These are phyloP conservation scores for Lactarius hengduanensis DNA, from an alignment of 768 basidiomycete genomes.

Conservation along the genomic window DNA sequence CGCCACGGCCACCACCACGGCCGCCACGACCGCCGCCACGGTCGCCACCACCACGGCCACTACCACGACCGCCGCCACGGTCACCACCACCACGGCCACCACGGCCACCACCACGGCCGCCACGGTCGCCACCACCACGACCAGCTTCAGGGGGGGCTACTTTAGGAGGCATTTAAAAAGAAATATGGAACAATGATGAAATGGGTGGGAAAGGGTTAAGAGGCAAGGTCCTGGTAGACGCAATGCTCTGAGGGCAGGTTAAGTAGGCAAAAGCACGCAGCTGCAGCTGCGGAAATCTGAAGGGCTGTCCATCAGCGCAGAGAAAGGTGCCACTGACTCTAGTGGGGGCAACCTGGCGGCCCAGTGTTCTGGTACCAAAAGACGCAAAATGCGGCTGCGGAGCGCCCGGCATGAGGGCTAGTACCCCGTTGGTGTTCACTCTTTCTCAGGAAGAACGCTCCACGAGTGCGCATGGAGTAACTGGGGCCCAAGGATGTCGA, in stretches of 20 bases:
- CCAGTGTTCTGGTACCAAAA: not conserved
- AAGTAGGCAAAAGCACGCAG: not conserved
- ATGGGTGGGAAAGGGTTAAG: not conserved
- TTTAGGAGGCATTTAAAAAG: not conserved
- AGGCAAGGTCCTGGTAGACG: not conserved
- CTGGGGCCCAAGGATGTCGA: not conserved
- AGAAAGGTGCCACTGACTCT: not conserved
- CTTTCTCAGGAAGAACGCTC: not conserved
- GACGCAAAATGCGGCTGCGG: not conserved
- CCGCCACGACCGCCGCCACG: not conserved
- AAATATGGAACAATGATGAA: not conserved
- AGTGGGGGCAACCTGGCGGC: not conserved
- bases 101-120: not conserved
- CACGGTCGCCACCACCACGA: constrained; percentile 28
- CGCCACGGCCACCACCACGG: constrained; percentile 33
- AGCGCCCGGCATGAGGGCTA: not conserved
- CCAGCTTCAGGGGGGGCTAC: not conserved
- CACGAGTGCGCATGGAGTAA: not conserved
- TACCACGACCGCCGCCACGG: too few species aligned
- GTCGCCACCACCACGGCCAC: not conserved
- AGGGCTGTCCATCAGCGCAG: not conserved
- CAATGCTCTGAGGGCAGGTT: not conserved
- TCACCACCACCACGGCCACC: too few species aligned
- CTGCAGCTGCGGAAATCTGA: not conserved
- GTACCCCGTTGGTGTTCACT: not conserved